Conservation (phyloP, 768 basidiomycete genomes). For the Lactarius hatsudake region DNA sequence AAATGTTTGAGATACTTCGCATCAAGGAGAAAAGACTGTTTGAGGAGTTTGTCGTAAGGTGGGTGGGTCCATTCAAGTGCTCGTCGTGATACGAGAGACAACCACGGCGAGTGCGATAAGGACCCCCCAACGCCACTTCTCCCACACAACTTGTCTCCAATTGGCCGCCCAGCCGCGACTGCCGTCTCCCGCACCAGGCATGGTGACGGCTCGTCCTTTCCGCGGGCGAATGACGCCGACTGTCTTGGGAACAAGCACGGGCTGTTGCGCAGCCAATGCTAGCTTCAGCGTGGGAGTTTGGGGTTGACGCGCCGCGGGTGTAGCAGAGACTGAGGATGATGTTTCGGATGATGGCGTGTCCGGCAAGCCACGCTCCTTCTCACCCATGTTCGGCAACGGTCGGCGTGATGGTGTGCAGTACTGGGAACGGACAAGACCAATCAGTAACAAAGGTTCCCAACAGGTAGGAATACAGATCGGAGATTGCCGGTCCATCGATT, state of each 20-base stretch:
- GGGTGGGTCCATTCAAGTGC: slow-evolving; percentile 7
- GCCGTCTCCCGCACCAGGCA: slow-evolving; percentile 27
- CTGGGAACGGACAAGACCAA: slow-evolving; percentile 40
- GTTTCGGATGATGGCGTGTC: slow-evolving; percentile 30
- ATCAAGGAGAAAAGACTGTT: not conserved
- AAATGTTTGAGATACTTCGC: slow-evolving; percentile 18
- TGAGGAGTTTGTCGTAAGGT: not conserved
- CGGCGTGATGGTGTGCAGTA: slow-evolving; percentile 63
- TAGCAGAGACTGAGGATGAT: slow-evolving; percentile 23
- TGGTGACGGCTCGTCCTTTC: slow-evolving; percentile 25
- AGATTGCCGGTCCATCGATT: slow-evolving; percentile 9
- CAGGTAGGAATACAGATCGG: slow-evolving; percentile 2
- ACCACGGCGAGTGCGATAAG: slow-evolving; percentile 75
- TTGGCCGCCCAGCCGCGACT: slow-evolving; percentile 53
- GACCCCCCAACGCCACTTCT: slow-evolving; percentile 84
- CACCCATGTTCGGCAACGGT: slow-evolving; percentile 92
- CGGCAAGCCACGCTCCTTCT: slow-evolving; percentile 62
- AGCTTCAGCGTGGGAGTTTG: slow-evolving; percentile 31
- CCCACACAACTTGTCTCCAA: slow-evolving; percentile 68
- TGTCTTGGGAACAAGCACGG: slow-evolving; percentile 14
- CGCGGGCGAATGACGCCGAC: slow-evolving; percentile 22
- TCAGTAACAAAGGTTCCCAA: slow-evolving; percentile 20
- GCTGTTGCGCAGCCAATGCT: not conserved
- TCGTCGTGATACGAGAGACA: slow-evolving; percentile 70
- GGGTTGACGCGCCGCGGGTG: slow-evolving; percentile 13